phyloP scores from a whole-genome alignment of 176 grass and related monocot species.

The Musa schizocarpa region DNA sequence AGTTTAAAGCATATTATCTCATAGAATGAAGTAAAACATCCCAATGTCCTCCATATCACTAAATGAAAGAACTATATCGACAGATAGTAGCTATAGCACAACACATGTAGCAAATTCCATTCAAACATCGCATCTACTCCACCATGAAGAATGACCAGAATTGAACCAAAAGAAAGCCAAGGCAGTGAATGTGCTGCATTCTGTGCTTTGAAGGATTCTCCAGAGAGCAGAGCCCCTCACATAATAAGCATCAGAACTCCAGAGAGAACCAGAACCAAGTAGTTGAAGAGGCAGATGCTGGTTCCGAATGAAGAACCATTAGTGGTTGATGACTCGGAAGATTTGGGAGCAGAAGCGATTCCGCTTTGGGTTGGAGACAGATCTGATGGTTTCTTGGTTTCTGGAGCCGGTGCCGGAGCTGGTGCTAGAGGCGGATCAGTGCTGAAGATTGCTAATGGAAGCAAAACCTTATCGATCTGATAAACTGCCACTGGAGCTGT shows the following conservation, averaged over 20 bases:
- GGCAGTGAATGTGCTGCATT: background rate
- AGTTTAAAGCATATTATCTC: background rate
- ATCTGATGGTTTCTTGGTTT: background rate
- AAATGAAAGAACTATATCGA: background rate
- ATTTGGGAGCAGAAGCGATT: background rate
- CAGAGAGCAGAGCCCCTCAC: background rate
- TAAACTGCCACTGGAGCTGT: slow-evolving; percentile 31
- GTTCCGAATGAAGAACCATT: background rate
- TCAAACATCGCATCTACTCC: slow-evolving; percentile 6
- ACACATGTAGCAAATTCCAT: background rate
- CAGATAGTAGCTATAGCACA: background rate
- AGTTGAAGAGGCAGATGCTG: background rate
- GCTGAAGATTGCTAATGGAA: slow-evolving; percentile 36
- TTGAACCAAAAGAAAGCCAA: slow-evolving; percentile 4
- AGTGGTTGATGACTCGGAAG: background rate
- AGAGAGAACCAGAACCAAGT: background rate
- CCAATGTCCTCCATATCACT: background rate
- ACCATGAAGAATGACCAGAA: background rate
- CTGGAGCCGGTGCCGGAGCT: slow-evolving; percentile 9
- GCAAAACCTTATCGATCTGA: slow-evolving; percentile 28
- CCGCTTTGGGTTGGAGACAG: background rate
- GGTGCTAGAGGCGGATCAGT: slow-evolving; percentile 28
- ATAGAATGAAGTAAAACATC: background rate
- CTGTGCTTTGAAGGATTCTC: background rate
- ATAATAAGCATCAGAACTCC: background rate